Evolutionary conservation across 805 yeast species (phyloP).

Genomic region (Candida insectorum): DNA sequence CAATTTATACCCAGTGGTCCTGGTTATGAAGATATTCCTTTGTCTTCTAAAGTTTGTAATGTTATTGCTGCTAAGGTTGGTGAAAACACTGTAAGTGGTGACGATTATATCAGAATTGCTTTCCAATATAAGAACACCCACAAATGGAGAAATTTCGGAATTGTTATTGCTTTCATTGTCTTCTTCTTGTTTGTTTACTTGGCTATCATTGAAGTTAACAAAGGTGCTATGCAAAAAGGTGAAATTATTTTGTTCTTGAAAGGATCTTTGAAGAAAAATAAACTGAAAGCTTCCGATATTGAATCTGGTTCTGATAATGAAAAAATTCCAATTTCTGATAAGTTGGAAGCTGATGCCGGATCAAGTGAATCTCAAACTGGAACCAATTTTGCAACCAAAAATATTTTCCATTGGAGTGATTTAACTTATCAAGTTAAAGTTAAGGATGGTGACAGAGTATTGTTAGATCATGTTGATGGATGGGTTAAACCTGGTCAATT

Average conservation of each 20-base stretch:
- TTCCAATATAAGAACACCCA: constrained; percentile 55
- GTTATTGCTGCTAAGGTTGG: constrained; percentile 63
- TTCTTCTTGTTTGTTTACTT: constrained; percentile 33
- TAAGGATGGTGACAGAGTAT: constrained; percentile 33
- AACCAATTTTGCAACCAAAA: no score
- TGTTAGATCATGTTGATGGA: constrained; percentile 48
- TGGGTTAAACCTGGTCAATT: constrained; percentile 78
- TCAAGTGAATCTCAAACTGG: constrained; percentile 49
- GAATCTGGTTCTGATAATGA: constrained; percentile 12
- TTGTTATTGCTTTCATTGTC: constrained; percentile 49
- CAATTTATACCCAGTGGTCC: constrained; percentile 60
- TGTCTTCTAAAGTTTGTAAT: constrained; percentile 49
- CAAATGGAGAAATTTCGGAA: constrained; percentile 81
- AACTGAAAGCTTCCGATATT: constrained; percentile 23
- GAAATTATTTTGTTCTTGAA: constrained; percentile 34
- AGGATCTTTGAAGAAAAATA: constrained; percentile 25
- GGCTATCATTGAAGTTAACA: constrained; percentile 20
- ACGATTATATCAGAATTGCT: constrained; percentile 46
- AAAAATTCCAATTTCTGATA: constrained; percentile 1
- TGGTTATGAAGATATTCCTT: constrained; percentile 39
- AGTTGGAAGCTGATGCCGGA: no score
- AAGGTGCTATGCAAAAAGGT: constrained; percentile 42
- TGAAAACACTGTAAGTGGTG: constrained; percentile 51
- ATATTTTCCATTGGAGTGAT: constrained; percentile 37
- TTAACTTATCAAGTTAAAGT: constrained; percentile 35